Percentiles rank a stretch among this genome's conserved stretches.
Conservation (phyloP, 2,329 filamentous ascomycete species). For the Beauveria brongniartii region DNA sequence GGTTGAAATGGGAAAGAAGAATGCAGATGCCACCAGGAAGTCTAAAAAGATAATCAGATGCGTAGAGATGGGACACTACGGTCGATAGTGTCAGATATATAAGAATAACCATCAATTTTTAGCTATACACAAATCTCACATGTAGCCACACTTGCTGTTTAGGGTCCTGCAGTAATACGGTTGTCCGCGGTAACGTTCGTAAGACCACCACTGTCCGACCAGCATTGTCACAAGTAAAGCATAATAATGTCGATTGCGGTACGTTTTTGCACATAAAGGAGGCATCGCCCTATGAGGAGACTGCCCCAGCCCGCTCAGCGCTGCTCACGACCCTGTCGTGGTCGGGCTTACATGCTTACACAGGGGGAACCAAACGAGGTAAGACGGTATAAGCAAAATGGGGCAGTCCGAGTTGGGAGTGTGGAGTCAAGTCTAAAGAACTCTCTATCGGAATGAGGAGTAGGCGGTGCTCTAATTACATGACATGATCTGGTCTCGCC, state of each 20-base stretch:
- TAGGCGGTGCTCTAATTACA: background rate
- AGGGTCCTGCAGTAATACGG: background rate
- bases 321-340: background rate
- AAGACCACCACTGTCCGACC: background rate
- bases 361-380: background rate
- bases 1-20: background rate
- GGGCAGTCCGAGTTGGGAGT: background rate
- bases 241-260: background rate
- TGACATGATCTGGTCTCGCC: background rate
- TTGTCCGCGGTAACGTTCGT: background rate
- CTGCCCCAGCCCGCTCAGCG: background rate
- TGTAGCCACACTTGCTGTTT: background rate
- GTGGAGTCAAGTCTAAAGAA: background rate
- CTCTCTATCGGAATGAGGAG: background rate
- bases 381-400: slow-evolving; percentile 11
- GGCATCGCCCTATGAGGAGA: slow-evolving; percentile 3
- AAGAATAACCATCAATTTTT: background rate
- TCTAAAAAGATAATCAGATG: background rate
- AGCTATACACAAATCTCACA: background rate
- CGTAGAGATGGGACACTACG: background rate
- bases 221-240: background rate
- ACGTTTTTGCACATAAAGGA: background rate
- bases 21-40: background rate
- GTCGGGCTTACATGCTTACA: slow-evolving; percentile 9
- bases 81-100: background rate